A percentile compares a stretch with the other conserved stretches of the same genome.
phyloP scores from a whole-genome alignment of 2,329 filamentous ascomycete species.

The Pseudogymnoascus sp. region DNA sequence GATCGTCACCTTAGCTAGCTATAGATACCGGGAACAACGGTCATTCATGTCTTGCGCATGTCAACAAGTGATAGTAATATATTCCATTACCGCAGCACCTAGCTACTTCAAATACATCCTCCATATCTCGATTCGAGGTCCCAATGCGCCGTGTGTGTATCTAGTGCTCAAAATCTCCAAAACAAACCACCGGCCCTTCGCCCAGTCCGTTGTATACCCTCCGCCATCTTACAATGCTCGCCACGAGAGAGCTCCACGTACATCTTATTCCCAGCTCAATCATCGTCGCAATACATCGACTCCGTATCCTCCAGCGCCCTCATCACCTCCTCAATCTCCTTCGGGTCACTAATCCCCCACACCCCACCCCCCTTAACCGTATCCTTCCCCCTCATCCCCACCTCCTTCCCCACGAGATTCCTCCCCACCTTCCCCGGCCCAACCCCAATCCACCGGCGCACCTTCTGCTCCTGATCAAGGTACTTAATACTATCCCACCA shows the following conservation, averaged over 20 bases:
- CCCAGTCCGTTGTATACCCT: neutral
- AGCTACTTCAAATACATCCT: neutral
- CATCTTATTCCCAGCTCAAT: constrained; percentile 14
- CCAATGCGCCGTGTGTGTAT: neutral
- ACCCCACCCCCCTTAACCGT: constrained; percentile 81
- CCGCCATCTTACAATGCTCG: neutral
- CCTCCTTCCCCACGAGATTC: constrained; percentile 91
- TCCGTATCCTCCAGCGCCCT: constrained; percentile 59
- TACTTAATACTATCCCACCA: constrained; percentile 96
- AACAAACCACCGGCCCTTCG: neutral
- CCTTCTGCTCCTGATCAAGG: constrained; percentile 72
- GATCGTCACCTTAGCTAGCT: neutral
- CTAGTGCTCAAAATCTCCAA: neutral
- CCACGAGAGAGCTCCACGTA: neutral
- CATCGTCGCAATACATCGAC: constrained; percentile 22
- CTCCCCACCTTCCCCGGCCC: constrained; percentile 89
- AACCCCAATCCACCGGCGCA: constrained; percentile 82
- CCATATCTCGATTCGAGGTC: neutral
- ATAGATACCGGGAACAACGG: neutral
- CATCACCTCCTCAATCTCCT: constrained; percentile 63
- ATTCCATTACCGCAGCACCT: neutral
- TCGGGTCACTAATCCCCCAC: constrained; percentile 80
- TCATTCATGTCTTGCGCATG: neutral
- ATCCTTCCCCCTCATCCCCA: constrained; percentile 74
- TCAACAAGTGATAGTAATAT: neutral